phyloP scores from a whole-genome alignment of 2,329 filamentous ascomycete genomes.

The Colletotrichum sp. region DNA sequence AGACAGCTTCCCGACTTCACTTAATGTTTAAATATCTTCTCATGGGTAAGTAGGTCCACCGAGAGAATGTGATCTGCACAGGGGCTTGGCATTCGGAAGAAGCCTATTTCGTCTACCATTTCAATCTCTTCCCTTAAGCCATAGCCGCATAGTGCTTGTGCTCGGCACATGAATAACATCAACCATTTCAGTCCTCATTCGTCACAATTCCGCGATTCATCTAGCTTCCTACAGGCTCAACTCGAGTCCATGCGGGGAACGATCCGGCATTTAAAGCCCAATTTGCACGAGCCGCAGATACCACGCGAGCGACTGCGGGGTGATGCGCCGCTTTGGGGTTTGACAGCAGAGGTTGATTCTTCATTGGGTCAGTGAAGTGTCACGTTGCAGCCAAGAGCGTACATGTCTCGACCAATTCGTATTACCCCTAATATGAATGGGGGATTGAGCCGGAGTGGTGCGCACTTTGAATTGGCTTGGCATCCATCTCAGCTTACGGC shows the following conservation, averaged over 20 bases:
- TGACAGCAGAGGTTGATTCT: neutral
- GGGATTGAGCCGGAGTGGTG: neutral
- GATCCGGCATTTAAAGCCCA: neutral
- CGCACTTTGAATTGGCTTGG: neutral
- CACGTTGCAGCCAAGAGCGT: neutral
- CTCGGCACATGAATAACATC: neutral
- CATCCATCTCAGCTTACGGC: neutral
- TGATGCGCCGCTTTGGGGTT: neutral
- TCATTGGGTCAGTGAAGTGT: neutral
- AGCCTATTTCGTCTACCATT: neutral
- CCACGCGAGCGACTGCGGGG: neutral
- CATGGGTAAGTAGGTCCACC: neutral
- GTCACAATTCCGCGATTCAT: neutral
- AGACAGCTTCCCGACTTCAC: neutral
- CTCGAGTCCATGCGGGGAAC: neutral
- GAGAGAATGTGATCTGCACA: neutral
- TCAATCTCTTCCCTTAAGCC: neutral
- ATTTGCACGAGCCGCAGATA: neutral
- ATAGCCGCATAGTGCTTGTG: neutral
- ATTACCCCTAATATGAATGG: neutral
- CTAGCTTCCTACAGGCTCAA: conserved; percentile 5
- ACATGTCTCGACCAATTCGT: neutral
- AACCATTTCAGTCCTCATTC: neutral
- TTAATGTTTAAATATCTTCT: neutral
- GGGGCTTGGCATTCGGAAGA: neutral